Percentiles rank a stretch among this genome's conserved stretches.
These are phyloP conservation scores for Aspergillus ustus DNA, from an alignment of 2,329 filamentous ascomycete genomes.

Conservation along the genomic window DNA sequence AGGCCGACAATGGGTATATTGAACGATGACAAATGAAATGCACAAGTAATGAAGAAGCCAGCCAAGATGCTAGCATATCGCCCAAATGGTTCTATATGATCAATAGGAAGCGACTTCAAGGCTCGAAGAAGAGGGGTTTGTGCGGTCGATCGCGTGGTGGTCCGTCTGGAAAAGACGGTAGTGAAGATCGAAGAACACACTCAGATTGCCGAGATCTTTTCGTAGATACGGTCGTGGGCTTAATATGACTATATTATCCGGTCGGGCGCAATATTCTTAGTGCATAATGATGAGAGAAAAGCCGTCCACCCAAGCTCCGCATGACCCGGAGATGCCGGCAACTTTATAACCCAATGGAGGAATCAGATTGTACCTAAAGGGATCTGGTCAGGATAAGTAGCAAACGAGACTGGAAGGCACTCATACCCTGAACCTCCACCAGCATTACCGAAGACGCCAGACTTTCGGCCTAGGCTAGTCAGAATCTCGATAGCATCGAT, in stretches of 20 bases:
- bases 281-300: conserved; percentile 80
- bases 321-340: conserved; percentile 83
- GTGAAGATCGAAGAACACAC: not conserved
- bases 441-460: conserved; percentile 80
- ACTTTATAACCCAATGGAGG: conserved; percentile 88
- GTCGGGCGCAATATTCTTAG: conserved; percentile 44
- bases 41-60: conserved; percentile 4
- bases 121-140: not conserved
- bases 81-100: conserved; percentile 10
- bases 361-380: conserved; percentile 76
- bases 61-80: not conserved
- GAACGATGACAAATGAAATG: conserved; percentile 1
- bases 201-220: conserved; percentile 1
- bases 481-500: conserved; percentile 89
- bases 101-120: not conserved
- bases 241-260: not conserved
- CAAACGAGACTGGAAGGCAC: not conserved
- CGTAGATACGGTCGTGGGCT: not conserved
- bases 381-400: conserved; percentile 15
- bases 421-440: conserved; percentile 80
- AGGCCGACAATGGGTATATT: not conserved
- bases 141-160: not conserved
- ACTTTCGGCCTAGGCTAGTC: conserved; percentile 86
- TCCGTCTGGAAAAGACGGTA: not conserved
- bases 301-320: conserved; percentile 79